A percentile compares a stretch with the other conserved stretches of the same genome.
phyloP scores from a whole-genome alignment of 2,329 filamentous ascomycete species.

The Apiospora malaysiana region DNA sequence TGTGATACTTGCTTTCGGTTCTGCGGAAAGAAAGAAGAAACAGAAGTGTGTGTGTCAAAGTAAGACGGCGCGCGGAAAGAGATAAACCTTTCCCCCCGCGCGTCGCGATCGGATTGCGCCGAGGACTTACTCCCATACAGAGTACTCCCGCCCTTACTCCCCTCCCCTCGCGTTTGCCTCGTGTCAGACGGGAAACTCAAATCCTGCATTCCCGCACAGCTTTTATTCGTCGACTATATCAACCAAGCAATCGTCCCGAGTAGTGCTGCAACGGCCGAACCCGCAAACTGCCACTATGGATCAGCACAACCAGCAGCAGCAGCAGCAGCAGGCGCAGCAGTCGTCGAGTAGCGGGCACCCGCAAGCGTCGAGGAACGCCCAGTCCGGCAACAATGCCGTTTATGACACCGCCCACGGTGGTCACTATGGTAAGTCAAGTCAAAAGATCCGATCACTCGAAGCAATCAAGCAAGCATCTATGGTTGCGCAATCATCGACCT shows the following conservation, averaged over 20 bases:
- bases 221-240: conserved; percentile 14
- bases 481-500: conserved; percentile 33
- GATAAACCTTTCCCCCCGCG: conserved; percentile 15
- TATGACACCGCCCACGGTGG: conserved; percentile 78
- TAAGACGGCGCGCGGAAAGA: conserved; percentile 16
- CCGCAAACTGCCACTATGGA: conserved; percentile 19
- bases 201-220: conserved; percentile 11
- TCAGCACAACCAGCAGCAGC: conserved; percentile 16
- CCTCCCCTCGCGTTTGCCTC: conserved; percentile 14
- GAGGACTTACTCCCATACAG: not conserved
- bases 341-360: conserved; percentile 19
- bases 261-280: conserved; percentile 15
- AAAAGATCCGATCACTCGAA: conserved; percentile 27
- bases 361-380: conserved; percentile 15
- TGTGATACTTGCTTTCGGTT: conserved; percentile 3
- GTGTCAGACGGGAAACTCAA: conserved; percentile 19
- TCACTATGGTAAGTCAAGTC: conserved; percentile 70
- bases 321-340: not conserved
- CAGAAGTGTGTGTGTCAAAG: conserved; percentile 5
- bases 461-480: conserved; percentile 16
- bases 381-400: conserved; percentile 42
- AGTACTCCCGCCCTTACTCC: not conserved
- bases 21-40: not conserved
- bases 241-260: conserved; percentile 16
- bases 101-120: conserved; percentile 18